Evolutionary conservation across 257 asterid species (phyloP).

Genomic region (Nicotiana knightiana): DNA sequence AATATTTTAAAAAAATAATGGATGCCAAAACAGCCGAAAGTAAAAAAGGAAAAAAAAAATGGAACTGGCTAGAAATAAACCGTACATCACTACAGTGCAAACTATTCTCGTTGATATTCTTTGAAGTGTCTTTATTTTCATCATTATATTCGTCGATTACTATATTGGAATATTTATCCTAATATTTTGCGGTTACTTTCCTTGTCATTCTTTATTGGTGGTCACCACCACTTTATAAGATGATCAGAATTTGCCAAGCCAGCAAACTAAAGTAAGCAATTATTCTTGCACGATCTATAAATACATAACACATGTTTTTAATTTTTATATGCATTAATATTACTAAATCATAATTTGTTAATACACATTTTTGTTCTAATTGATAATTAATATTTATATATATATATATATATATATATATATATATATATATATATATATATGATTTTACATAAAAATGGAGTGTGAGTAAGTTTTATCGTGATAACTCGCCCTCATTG

Average conservation of each 20-base stretch:
- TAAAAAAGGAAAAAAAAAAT: not conserved
- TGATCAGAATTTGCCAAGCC: not conserved
- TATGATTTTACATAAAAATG: too few relatives aligned
- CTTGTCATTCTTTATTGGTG: not conserved
- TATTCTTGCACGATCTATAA: not conserved
- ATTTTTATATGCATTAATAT: not conserved
- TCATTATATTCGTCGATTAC: not conserved
- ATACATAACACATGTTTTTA: not conserved
- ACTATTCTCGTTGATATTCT: not conserved
- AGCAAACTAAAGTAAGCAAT: not conserved
- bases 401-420: too few relatives aligned
- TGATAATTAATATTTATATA: too few relatives aligned
- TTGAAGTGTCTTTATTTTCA: not conserved
- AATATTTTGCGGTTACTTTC: not conserved
- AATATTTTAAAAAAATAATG: not conserved
- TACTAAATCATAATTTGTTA: not conserved
- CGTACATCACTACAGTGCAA: not conserved
- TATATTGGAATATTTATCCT: not conserved
- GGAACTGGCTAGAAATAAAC: not conserved
- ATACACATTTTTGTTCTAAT: too few relatives aligned
- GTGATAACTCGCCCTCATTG: not conserved
- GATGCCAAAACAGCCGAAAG: not conserved
- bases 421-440: too few relatives aligned
- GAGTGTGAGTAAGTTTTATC: not conserved
- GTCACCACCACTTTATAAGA: not conserved